A percentile compares a stretch with the other conserved stretches of the same genome.
These are phyloP conservation scores for Sarcomyxa edulis DNA, from an alignment of 768 basidiomycete species.

Conservation along the genomic window DNA sequence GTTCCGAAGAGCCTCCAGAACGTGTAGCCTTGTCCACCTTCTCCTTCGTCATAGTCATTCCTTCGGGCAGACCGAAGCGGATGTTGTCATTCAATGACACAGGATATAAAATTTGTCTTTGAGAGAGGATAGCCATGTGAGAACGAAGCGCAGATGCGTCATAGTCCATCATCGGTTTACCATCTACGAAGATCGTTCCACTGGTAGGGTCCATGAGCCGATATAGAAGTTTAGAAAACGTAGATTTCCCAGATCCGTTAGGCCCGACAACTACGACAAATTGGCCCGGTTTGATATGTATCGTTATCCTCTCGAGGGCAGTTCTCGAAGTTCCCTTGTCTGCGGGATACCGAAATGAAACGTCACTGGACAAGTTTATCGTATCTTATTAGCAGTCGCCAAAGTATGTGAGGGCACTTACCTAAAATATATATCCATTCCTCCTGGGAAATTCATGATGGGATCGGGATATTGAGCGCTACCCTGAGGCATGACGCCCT, in stretches of 20 bases:
- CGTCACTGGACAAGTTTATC: constrained; percentile 13
- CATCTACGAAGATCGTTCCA: constrained; percentile 37
- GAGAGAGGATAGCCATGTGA: constrained; percentile 36
- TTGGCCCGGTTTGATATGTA: constrained; percentile 34
- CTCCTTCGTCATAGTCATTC: constrained; percentile 9
- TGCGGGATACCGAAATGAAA: constrained; percentile 9
- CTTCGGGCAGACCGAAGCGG: constrained; percentile 21
- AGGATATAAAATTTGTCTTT: constrained; percentile 32
- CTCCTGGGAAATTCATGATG: constrained; percentile 7
- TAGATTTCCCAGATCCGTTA: constrained; percentile 41
- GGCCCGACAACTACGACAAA: constrained; percentile 40
- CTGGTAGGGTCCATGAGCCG: constrained; percentile 23
- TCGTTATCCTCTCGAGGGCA: constrained; percentile 27
- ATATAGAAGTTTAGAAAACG: constrained; percentile 35
- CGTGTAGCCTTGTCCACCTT: constrained; percentile 26
- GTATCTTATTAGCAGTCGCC: neutral
- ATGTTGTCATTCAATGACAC: constrained; percentile 32
- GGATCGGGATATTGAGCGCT: constrained; percentile 13
- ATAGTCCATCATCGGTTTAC: constrained; percentile 25
- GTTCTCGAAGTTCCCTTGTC: constrained; percentile 1
- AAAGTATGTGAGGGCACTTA: constrained; percentile 2
- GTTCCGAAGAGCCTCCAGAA: constrained; percentile 33
- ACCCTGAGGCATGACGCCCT: too few relatives aligned
- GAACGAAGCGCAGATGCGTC: constrained; percentile 24
- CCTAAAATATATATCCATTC: constrained; percentile 21